Conservation (phyloP, 1,284 basidiomycete genomes). For the Melanopsichium pennsylvanicum region DNA sequence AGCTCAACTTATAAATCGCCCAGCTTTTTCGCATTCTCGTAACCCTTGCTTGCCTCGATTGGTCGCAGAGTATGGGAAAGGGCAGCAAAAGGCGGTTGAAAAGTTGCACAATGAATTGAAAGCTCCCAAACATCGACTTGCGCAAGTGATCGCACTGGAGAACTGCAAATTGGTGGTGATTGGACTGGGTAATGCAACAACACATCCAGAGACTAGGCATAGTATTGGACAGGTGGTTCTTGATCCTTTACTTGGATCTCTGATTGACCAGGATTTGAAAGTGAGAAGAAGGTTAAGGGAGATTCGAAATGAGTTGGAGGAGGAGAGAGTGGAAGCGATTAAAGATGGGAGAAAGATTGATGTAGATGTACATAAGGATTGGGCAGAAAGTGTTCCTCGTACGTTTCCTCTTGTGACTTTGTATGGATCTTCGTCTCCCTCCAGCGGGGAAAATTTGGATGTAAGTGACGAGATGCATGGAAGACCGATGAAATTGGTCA, state of each 20-base stretch:
- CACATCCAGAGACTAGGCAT: conserved; percentile 40
- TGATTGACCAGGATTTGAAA: conserved; percentile 3
- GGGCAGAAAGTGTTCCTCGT: conserved; percentile 3
- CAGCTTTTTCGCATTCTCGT: conserved; percentile 4
- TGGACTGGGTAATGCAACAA: conserved; percentile 30
- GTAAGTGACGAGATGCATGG: too few species aligned
- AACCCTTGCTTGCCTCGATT: conserved; percentile 15
- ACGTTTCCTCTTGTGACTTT: too few species aligned
- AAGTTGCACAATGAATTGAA: conserved; percentile 4
- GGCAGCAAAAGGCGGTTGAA: conserved; percentile 20
- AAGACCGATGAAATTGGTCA: neutral
- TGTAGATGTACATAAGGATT: neutral
- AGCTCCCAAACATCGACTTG: conserved; percentile 10
- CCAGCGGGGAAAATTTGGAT: too few species aligned
- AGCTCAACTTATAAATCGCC: conserved; percentile 12
- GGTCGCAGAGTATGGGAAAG: conserved; percentile 43
- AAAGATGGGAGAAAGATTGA: neutral
- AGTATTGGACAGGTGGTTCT: conserved; percentile 35
- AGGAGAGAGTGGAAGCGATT: neutral
- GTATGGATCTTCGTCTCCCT: too few species aligned
- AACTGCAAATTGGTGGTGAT: conserved; percentile 18
- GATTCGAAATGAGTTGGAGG: conserved; percentile 5
- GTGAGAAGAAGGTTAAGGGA: neutral
- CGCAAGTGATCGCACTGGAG: conserved; percentile 2
- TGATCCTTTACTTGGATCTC: conserved; percentile 7